Evolutionary conservation across 306 rosid species (phyloP).

Genomic region (Oemleria cerasiformis): DNA sequence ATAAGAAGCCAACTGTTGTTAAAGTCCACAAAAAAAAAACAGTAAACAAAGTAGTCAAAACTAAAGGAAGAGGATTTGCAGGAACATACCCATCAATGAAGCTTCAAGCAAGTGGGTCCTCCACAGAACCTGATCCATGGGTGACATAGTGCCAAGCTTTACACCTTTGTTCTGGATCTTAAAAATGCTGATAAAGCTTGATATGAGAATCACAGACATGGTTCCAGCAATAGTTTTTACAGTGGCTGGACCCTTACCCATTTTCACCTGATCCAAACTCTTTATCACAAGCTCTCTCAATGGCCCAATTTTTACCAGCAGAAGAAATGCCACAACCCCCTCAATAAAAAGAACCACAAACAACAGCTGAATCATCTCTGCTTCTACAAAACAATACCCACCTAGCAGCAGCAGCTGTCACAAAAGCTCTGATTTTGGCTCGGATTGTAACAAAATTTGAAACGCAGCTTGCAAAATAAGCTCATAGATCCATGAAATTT

Average conservation of each 20-base stretch:
- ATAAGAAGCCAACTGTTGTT: background rate
- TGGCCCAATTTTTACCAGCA: conserved; percentile 82
- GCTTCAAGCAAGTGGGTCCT: conserved; percentile 97
- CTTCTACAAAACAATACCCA: conserved; percentile 15
- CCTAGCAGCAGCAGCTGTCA: conserved; percentile 5
- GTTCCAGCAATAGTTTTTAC: conserved; percentile 85
- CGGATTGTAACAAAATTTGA: conserved; percentile 16
- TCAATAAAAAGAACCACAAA: conserved; percentile 77
- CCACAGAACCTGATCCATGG: conserved; percentile 99
- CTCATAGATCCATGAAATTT: conserved; percentile 1
- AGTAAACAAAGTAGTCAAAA: conserved; percentile 10
- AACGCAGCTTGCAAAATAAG: conserved; percentile 11
- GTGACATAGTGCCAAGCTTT: conserved; percentile 93
- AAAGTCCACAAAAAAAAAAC: background rate
- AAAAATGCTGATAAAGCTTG: conserved; percentile 76
- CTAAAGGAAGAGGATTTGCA: background rate
- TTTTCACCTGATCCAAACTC: conserved; percentile 80
- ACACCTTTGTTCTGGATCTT: conserved; percentile 99
- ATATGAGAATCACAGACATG: conserved; percentile 81
- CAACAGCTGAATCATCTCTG: conserved; percentile 78
- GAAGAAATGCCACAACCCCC: conserved; percentile 61
- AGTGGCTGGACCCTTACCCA: conserved; percentile 86
- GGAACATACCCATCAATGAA: conserved; percentile 70
- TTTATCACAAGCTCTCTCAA: conserved; percentile 86
- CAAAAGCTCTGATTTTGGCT: conserved; percentile 25